Evolutionary conservation across 148 eudicot genomes (phyloP).

Genomic region (Silene conica): DNA sequence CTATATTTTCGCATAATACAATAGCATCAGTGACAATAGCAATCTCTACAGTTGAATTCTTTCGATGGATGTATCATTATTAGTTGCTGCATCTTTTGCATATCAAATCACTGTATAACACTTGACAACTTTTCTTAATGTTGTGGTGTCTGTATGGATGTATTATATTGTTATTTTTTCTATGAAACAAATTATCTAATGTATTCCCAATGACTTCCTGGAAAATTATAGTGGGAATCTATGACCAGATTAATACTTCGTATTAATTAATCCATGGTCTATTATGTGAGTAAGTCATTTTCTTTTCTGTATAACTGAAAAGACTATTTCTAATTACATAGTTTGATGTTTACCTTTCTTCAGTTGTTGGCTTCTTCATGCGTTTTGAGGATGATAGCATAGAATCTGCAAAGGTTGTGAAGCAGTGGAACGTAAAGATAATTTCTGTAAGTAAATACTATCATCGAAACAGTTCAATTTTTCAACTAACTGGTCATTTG

Average conservation of each 20-base stretch:
- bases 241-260: no score
- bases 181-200: no score
- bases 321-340: background rate
- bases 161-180: no score
- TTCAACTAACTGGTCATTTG: background rate
- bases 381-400: slow-evolving; percentile 96
- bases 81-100: background rate
- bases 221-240: background rate
- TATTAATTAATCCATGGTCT: background rate
- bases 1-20: background rate
- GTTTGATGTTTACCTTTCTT: slow-evolving; percentile 1
- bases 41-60: no score
- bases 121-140: background rate
- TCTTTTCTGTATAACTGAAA: background rate
- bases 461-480: background rate
- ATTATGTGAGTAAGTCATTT: slow-evolving; percentile 1
- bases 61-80: no score
- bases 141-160: background rate
- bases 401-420: slow-evolving; percentile 82
- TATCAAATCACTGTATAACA: background rate
- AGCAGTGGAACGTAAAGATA: slow-evolving; percentile 97
- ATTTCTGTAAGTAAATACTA: slow-evolving; percentile 60
- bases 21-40: background rate
- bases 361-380: slow-evolving; percentile 89
- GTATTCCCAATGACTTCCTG: background rate